Evolutionary conservation across 306 rosid genomes (phyloP).

Genomic region (Begonia peltatifolia): DNA sequence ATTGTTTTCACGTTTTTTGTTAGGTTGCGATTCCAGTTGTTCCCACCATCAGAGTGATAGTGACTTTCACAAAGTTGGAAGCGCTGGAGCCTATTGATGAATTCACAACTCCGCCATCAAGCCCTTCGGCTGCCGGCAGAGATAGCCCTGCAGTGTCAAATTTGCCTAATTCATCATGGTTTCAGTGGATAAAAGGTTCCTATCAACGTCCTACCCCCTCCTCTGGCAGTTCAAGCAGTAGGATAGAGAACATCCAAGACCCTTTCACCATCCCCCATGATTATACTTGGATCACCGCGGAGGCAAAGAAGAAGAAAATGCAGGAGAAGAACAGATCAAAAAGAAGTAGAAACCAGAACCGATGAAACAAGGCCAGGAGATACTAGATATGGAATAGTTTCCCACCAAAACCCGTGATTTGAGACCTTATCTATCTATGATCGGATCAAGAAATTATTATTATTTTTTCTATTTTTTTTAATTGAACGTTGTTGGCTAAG

Average conservation of each 20-base stretch:
- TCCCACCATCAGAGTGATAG: conserved; percentile 84
- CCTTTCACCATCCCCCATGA: conserved; percentile 80
- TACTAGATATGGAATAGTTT: no score
- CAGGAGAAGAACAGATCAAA: conserved; percentile 44
- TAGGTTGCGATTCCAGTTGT: conserved; percentile 92
- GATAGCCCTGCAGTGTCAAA: conserved; percentile 54
- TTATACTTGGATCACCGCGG: conserved; percentile 82
- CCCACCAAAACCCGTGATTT: no score
- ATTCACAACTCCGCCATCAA: conserved; percentile 89
- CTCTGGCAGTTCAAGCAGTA: conserved; percentile 41
- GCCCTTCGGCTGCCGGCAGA: conserved; percentile 80
- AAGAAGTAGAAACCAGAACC: no score
- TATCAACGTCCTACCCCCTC: conserved; percentile 57
- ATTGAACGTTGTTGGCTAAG: no score
- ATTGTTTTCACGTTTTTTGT: background rate
- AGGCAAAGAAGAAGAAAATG: conserved; percentile 75
- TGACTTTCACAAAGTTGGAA: conserved; percentile 89
- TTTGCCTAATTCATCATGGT: conserved; percentile 63
- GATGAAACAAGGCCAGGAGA: no score
- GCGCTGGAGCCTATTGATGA: conserved; percentile 94
- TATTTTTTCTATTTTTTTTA: no score
- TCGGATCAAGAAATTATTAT: no score
- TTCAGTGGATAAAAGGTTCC: conserved; percentile 94
- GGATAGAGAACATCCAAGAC: conserved; percentile 66
- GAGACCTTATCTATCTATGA: no score